These are phyloP conservation scores for Dothistroma septosporum DNA, from an alignment of 2,329 filamentous ascomycete genomes.

Conservation along the genomic window DNA sequence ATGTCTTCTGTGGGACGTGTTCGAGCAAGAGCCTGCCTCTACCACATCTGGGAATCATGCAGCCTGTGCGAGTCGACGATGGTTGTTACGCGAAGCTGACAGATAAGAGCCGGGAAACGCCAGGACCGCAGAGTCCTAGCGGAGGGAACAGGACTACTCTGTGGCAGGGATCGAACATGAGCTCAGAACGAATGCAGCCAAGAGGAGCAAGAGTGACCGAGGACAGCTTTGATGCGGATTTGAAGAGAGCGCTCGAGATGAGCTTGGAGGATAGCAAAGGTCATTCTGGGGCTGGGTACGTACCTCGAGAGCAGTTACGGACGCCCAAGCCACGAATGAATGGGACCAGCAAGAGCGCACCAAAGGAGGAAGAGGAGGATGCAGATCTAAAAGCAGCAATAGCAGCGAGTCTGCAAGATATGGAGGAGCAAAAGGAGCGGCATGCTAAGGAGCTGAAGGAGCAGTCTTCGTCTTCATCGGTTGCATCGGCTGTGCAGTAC, in stretches of 20 bases:
- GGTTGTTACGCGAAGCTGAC: conserved; percentile 89
- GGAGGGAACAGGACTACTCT: conserved; percentile 50
- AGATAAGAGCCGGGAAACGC: conserved; percentile 57
- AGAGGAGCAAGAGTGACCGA: conserved; percentile 68
- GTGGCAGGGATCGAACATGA: conserved; percentile 48
- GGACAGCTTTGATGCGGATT: conserved; percentile 88
- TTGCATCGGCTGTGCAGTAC: conserved; percentile 50
- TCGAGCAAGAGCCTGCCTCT: conserved; percentile 84
- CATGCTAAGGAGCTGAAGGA: conserved; percentile 80
- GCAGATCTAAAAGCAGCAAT: conserved; percentile 92
- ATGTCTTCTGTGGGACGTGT: conserved; percentile 93
- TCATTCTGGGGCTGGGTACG: conserved; percentile 66
- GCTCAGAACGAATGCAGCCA: conserved; percentile 67
- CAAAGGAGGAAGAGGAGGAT: conserved; percentile 66
- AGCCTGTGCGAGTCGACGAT: conserved; percentile 90
- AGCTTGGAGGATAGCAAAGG: conserved; percentile 88
- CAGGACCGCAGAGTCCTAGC: conserved; percentile 27
- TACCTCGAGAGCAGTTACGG: conserved; percentile 50
- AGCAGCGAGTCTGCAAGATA: conserved; percentile 87
- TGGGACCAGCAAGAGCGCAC: conserved; percentile 28
- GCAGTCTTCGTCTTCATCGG: conserved; percentile 52
- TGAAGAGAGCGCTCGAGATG: conserved; percentile 93
- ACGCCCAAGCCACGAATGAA: conserved; percentile 31
- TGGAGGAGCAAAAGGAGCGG: conserved; percentile 95
- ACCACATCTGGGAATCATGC: conserved; percentile 86